These are phyloP conservation scores for Crithidia mellificae DNA, from an alignment of 208 protist species.

Conservation along the genomic window DNA sequence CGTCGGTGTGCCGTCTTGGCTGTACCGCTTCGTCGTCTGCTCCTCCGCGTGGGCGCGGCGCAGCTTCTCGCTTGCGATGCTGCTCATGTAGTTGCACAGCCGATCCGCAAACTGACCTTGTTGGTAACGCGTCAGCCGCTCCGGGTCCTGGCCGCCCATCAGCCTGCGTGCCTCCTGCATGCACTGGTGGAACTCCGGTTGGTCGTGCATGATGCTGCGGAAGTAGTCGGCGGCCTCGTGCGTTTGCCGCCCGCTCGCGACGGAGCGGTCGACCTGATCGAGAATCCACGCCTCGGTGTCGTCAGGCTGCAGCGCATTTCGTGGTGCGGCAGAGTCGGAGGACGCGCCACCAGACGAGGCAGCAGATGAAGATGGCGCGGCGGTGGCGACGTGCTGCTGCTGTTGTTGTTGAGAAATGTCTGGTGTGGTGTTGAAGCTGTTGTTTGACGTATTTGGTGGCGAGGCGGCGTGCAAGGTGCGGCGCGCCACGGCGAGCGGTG, in stretches of 20 bases:
- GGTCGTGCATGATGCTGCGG: conserved; percentile 55
- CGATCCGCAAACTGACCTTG: conserved; percentile 68
- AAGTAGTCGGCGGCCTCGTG: conserved; percentile 68
- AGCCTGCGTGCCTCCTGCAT: conserved; percentile 61
- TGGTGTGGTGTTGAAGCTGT: too few relatives aligned
- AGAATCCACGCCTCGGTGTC: conserved; percentile 50
- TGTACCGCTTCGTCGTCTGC: conserved; percentile 52
- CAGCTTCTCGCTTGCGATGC: conserved; percentile 54
- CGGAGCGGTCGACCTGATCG: conserved; percentile 37
- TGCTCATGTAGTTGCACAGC: conserved; percentile 53
- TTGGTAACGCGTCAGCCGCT: conserved; percentile 67
- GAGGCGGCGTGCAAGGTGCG: background rate
- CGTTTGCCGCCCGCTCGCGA: conserved; percentile 47
- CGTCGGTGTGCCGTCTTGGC: conserved; percentile 76
- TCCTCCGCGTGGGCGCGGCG: conserved; percentile 62
- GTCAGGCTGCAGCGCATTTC: conserved; percentile 23
- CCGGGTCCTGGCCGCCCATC: conserved; percentile 64
- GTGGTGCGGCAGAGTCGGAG: background rate
- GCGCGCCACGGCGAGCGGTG: background rate
- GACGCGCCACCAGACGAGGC: background rate
- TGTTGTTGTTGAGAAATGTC: too few relatives aligned
- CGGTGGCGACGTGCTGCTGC: too few relatives aligned
- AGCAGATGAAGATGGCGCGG: background rate
- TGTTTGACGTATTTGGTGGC: background rate
- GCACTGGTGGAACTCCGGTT: conserved; percentile 57